Evolutionary conservation across 202 grass and related monocot genomes (phyloP).

Genomic region (Cymbopogon flexuosus): DNA sequence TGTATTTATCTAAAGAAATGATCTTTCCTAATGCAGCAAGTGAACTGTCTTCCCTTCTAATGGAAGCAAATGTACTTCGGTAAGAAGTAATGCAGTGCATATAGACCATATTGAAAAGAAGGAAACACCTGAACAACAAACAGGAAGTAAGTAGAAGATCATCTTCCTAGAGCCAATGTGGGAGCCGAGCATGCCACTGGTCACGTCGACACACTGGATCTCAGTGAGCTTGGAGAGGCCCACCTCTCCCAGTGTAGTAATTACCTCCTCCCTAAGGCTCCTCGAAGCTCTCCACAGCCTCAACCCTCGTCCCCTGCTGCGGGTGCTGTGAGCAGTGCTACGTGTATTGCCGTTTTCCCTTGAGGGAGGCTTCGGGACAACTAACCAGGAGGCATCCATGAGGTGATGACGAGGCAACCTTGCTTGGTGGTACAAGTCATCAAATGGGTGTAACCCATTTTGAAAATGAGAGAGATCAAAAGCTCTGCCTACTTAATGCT

Average conservation of each 20-base stretch:
- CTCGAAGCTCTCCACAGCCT: conserved; percentile 49
- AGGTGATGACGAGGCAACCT: conserved; percentile 48
- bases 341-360: background rate
- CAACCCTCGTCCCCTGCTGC: conserved; percentile 35
- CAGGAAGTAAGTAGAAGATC: conserved; percentile 71
- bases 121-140: conserved; percentile 64
- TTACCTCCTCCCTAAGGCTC: conserved; percentile 57
- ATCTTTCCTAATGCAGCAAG: background rate
- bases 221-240: conserved; percentile 64
- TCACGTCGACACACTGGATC: conserved; percentile 68
- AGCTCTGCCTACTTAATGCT: conserved; percentile 45
- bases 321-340: conserved; percentile 10
- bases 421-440: background rate
- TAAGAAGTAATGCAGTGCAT: background rate
- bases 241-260: conserved; percentile 54
- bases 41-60: background rate
- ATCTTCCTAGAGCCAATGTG: conserved; percentile 92
- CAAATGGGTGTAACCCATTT: background rate
- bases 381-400: conserved; percentile 39
- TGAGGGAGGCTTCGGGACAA: background rate
- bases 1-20: background rate
- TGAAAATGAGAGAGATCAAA: background rate
- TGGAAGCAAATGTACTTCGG: background rate
- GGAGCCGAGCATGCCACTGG: conserved; percentile 69
- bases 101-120: background rate